These are phyloP conservation scores for Lunularia cruciata DNA, from an alignment of 225 moss, liverwort and hornwort genomes.

Conservation along the genomic window DNA sequence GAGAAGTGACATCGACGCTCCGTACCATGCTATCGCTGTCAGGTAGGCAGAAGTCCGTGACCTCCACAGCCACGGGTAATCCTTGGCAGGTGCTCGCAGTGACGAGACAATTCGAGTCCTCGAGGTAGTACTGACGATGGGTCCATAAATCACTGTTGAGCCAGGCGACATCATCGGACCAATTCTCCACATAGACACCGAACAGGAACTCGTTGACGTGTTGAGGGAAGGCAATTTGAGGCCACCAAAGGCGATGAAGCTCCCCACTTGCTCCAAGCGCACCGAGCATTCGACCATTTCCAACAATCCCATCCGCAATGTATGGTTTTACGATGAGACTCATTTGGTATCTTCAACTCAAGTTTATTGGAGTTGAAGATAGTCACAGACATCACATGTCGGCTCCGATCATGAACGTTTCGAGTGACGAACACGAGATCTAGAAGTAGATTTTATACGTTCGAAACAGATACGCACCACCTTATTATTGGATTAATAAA, in stretches of 20 bases:
- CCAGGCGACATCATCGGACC: slow-evolving; percentile 38
- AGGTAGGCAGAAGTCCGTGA: slow-evolving; percentile 42
- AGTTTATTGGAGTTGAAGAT: neutral
- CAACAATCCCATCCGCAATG: slow-evolving; percentile 33
- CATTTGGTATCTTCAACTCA: slow-evolving; percentile 1
- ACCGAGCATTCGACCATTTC: slow-evolving; percentile 44
- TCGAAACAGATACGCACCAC: too few species aligned
- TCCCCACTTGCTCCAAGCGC: slow-evolving; percentile 32
- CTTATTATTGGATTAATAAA: too few species aligned
- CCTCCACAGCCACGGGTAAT: slow-evolving; percentile 33
- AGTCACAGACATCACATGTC: neutral
- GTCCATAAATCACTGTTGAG: slow-evolving; percentile 36
- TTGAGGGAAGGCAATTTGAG: slow-evolving; percentile 40
- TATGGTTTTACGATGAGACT: slow-evolving; percentile 21
- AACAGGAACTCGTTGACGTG: slow-evolving; percentile 45
- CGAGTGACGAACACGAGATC: neutral
- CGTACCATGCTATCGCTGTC: slow-evolving; percentile 38
- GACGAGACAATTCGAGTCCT: slow-evolving; percentile 42
- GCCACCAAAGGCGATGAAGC: slow-evolving; percentile 48
- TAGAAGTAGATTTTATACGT: too few species aligned
- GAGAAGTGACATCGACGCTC: slow-evolving; percentile 31
- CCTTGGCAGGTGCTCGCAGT: slow-evolving; percentile 31
- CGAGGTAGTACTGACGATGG: slow-evolving; percentile 34
- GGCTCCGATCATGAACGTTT: neutral
- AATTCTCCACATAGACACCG: slow-evolving; percentile 37